Base-by-base conservation (phyloP, 306 rosid genomes). In the Dicorynia guianensis region DNA sequence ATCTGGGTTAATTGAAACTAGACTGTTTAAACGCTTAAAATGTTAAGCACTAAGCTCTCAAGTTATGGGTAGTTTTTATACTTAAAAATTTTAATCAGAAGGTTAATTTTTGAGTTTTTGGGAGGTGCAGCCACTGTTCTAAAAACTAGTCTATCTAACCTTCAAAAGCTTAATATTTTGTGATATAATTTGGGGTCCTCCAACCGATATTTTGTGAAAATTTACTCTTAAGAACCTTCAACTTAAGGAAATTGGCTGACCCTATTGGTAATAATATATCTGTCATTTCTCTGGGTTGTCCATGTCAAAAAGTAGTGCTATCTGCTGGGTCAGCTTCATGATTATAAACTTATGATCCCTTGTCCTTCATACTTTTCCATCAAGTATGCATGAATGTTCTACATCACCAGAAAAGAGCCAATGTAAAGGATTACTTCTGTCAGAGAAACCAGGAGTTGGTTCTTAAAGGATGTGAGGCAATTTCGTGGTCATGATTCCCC, bases 31-130 rank as follows among this genome's bases (percentile, higher is more conserved):
- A 46, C 9, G 8, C 15, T 42, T 15, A 18, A 30, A 38, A 69
- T 50, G 42, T 53, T 43, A 15, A 42, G 35, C 2, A 52, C 60
- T 44, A 19, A 1, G 43, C n/a, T 39, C 5, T 42, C 18, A 18
- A 18, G 14, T 13, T 12, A 5, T 14, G 14, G 59, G 18, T 49
- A 49, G 83, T 25, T 58, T 49, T 59, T 73, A 47, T 10, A 48
- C 36, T 61, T 11, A 8, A 38, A 8, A 35, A 25, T 25, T 62
- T 52, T 38, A 13, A 18, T 34, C 8, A 34, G 50, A 12, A 25
- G 25, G 40, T 19, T 44, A 40, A 1, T 56, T 54, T 63, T 7
- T 15, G 73, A 0, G 15, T 11, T 35, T 69, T 38, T 64, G 43
- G 20, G 13, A 30, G 42, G 20, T 44, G 25, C 8, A 25, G 5